A percentile compares a stretch with the other conserved stretches of the same genome.
Conservation (phyloP, 352 stramenopile species). For the Phytophthora tentaculata region DNA sequence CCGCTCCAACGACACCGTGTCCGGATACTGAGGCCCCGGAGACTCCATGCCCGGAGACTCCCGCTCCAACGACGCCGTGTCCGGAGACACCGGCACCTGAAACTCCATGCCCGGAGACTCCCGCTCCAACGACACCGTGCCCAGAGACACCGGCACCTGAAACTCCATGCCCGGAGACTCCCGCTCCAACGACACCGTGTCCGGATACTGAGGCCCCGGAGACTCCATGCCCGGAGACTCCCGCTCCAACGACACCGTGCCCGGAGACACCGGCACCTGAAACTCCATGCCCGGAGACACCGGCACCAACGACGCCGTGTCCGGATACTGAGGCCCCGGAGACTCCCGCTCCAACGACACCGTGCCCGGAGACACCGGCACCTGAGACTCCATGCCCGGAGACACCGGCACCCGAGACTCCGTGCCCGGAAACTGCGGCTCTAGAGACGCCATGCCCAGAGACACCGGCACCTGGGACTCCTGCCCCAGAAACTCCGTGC, state of each 20-base stretch:
- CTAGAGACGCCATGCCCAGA: constrained; percentile 4
- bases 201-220: no score
- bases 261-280: background rate
- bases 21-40: no score
- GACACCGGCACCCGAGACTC: background rate
- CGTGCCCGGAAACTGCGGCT: constrained; percentile 1
- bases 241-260: background rate
- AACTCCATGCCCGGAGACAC: constrained; percentile 1
- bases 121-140: no score
- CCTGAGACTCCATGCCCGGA: constrained; percentile 8
- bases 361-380: constrained; percentile 2
- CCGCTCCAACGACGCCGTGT: no score
- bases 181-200: no score
- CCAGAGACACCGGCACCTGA: no score
- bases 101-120: no score
- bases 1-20: no score
- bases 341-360: constrained; percentile 5
- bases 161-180: no score
- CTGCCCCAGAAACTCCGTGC: background rate
- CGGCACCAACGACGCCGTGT: constrained; percentile 1
- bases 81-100: no score
- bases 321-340: constrained; percentile 2
- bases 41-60: no score
- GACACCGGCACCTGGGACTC: background rate
- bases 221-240: background rate